phyloP scores from a whole-genome alignment of 2,329 filamentous ascomycete genomes.

The Fusarium virguliforme region DNA sequence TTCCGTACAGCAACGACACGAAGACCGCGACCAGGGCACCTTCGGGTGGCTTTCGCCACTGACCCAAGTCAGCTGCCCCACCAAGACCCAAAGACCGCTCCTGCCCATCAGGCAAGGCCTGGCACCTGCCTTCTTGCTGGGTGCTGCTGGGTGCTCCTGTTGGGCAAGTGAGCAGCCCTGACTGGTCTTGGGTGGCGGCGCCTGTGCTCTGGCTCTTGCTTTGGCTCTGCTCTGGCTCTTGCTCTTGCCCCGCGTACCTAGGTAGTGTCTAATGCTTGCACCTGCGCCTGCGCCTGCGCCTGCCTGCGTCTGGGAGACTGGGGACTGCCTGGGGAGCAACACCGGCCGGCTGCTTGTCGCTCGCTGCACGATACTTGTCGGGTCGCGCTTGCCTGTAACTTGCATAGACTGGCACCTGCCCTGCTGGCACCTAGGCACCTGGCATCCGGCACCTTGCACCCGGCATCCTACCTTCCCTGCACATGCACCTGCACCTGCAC shows the following conservation, averaged over 20 bases:
- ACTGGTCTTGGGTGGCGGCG: slow-evolving; percentile 30
- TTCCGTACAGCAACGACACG: slow-evolving; percentile 28
- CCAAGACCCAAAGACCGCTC: slow-evolving; percentile 46
- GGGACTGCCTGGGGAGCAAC: slow-evolving; percentile 34
- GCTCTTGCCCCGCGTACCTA: slow-evolving; percentile 4
- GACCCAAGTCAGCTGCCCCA: slow-evolving; percentile 56
- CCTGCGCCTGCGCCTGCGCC: slow-evolving; percentile 29
- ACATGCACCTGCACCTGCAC: slow-evolving; percentile 36
- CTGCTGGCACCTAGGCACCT: slow-evolving; percentile 46
- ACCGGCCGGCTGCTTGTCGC: slow-evolving; percentile 37
- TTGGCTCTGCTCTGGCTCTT: slow-evolving; percentile 14
- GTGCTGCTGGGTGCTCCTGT: slow-evolving; percentile 13
- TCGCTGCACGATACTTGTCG: slow-evolving; percentile 41
- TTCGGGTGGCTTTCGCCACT: slow-evolving; percentile 53
- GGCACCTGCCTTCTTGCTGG: slow-evolving; percentile 31
- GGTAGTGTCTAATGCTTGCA: slow-evolving; percentile 24
- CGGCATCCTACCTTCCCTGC: slow-evolving; percentile 42
- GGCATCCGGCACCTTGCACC: slow-evolving; percentile 46
- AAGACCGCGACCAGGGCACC: slow-evolving; percentile 30
- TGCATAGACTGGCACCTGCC: slow-evolving; percentile 46
- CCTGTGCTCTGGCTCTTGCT: slow-evolving; percentile 20
- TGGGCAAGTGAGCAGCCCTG: slow-evolving; percentile 9
- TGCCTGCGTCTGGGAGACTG: slow-evolving; percentile 33
- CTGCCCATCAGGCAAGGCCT: slow-evolving; percentile 33
- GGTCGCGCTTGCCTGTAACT: slow-evolving; percentile 45